Percentiles rank a stretch among this genome's conserved stretches.
Evolutionary conservation across 331 rosid genomes (phyloP).

Genomic region (Prunus yedoensis): DNA sequence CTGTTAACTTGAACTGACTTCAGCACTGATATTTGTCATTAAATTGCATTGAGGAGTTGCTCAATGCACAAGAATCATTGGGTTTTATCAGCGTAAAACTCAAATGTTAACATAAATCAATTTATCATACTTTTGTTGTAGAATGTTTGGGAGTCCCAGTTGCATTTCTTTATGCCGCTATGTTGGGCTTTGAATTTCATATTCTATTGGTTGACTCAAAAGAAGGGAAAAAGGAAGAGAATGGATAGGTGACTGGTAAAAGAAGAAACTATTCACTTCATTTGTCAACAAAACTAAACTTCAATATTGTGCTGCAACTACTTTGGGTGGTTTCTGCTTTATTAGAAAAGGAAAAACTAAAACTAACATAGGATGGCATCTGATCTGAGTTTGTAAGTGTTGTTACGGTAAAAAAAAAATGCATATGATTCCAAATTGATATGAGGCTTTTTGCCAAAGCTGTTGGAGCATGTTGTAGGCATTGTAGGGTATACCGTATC

Average conservation of each 20-base stretch:
- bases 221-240: neutral
- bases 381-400: neutral
- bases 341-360: neutral
- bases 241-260: neutral
- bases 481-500: neutral
- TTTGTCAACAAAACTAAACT: neutral
- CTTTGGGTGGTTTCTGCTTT: neutral
- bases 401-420: too few species aligned
- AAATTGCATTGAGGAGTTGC: neutral
- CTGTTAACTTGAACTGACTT: neutral
- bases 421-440: neutral
- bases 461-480: neutral
- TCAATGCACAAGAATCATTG: neutral
- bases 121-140: neutral
- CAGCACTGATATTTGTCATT: neutral
- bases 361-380: neutral
- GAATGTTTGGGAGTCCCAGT: neutral
- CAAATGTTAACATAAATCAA: neutral
- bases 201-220: neutral
- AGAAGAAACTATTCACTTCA: neutral
- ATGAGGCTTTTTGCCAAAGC: neutral
- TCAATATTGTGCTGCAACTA: neutral
- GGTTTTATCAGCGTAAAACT: neutral
- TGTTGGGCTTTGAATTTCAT: neutral
- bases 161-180: conserved; percentile 1